These are phyloP conservation scores for Yamadazyma atlantica DNA, from an alignment of 1,139 yeast genomes.

Conservation along the genomic window DNA sequence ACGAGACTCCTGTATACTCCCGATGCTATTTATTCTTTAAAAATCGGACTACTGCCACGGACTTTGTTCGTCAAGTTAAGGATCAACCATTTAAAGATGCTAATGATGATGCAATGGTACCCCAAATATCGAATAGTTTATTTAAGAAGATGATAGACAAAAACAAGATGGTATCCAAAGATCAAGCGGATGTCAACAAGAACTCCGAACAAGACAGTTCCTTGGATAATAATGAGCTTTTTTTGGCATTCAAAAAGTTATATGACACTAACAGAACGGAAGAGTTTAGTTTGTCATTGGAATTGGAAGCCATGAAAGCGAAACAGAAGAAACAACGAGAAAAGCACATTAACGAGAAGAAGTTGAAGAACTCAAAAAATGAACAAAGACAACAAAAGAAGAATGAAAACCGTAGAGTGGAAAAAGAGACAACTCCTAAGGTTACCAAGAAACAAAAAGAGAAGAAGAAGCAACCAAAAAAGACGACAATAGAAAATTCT, in stretches of 20 bases:
- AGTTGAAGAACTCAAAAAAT: background rate
- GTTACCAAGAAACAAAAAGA: background rate
- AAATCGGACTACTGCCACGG: constrained; percentile 11
- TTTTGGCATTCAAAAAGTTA: constrained; percentile 3
- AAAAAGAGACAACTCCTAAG: constrained; percentile 2
- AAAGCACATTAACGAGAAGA: constrained; percentile 2
- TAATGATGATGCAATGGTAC: constrained; percentile 10
- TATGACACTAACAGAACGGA: constrained; percentile 2
- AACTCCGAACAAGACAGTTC: background rate
- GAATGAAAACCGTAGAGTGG: constrained; percentile 1
- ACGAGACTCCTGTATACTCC: constrained; percentile 26
- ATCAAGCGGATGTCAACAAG: background rate
- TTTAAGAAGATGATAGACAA: constrained; percentile 11
- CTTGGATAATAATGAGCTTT: constrained; percentile 3
- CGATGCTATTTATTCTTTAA: constrained; percentile 27
- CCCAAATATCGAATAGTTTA: constrained; percentile 11
- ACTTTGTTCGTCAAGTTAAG: constrained; percentile 17
- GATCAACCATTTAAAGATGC: constrained; percentile 23
- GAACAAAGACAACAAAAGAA: constrained; percentile 3
- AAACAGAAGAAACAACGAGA: constrained; percentile 1
- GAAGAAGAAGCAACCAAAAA: constrained; percentile 2
- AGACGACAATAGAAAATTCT: constrained; percentile 1
- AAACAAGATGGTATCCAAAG: background rate
- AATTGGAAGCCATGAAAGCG: background rate
- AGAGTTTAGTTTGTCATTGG: constrained; percentile 1